Base-by-base conservation (phyloP, 805 yeast genomes). In the Saturnispora bothae region DNA sequence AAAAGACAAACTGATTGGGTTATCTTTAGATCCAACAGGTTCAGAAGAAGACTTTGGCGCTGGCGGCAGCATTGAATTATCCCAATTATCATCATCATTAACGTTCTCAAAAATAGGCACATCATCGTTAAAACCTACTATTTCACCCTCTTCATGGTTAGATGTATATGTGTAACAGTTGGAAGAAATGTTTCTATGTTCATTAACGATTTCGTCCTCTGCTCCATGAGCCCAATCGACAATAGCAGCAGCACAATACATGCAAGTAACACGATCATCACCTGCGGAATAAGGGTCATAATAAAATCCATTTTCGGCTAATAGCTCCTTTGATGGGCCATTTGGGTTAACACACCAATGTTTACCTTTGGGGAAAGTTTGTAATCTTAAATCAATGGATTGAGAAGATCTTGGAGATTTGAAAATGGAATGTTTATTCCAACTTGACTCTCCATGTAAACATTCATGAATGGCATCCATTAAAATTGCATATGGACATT, bases 211-310 rank as follows among this genome's bases (percentile, higher is more conserved):
- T 41, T 70, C 73, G 56, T 83, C 94, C 14, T 31, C 34, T 6
- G 12, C 15, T 3, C 61, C 65, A 1, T 57, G 52, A 40, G 71
- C 83, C 94, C 94, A 83, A 3, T 85, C 88, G 36, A 79, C 82
- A 12, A 72, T 57, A 1, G 78, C 68, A 15, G 69, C 59, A 10
- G 71, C 71, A 55, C 94, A 83, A 50, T 73, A 74, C 46, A 71
- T 63, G 52, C 94, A 83, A 2, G 71, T 61, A 1, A 74, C 73
- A 19, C 70, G 64, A 52, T 77, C 82, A 38, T 69, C 75, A 13
- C 55, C 54, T n/a, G 52, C 50, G 3, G 63, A 57, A 16, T 18
- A 53, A 45, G 59, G 44, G 25, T 45, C 37, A 50, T 69, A 77
- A 44, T 66, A 75, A 50, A 83, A 79, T 1, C 94, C 94, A 26